Base-by-base conservation (phyloP, 2,329 filamentous ascomycete species). In the Madurella fahalii region DNA sequence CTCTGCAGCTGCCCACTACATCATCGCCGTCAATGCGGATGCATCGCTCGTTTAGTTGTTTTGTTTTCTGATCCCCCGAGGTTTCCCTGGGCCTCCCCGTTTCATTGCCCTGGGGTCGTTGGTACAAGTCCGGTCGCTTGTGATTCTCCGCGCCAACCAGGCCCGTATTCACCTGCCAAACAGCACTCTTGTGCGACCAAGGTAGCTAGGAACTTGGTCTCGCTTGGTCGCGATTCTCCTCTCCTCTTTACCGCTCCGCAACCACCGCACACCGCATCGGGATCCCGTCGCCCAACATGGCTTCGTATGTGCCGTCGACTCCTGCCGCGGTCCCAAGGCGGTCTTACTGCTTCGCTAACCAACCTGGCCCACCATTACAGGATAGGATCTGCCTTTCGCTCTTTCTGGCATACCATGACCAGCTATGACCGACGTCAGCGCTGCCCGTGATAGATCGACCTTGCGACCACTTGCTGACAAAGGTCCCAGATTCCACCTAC, bases 391-490 rank as follows among this genome's bases (percentile, higher is more conserved):
- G 84, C 87, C 73, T 88, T 94, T 74, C 88, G 88, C 74, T 89
- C 88, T 59, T 93, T 99, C 76, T 99, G 94, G 94, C 94, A 97
- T 79, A 84, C 88, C 64, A 94, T 86, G 82, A 86, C 83, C 72
- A 86, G 83, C 64, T 77, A 86, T 75, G 83, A 86, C 70, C 75
- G 83, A 73, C 83, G 83, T 86, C 74, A 68, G 83, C 75, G 49
- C 57, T 56, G 34, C 41, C 44, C 45, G 50, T 12, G 31, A 30
- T 25, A 12, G 4, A 42, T 11, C 52, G 37, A 46, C 25, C 39
- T 32, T 31, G n/a, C 31, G 40, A 34, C 41, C 39, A 41, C 53
- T 50, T 41, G 52, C 55, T 61, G 43, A 65, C 66, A 51, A 61
- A 59, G 42, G 44, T 17, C 8, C 12, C 54, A 95, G 94, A 99